Evolutionary conservation across 1,284 basidiomycete genomes (phyloP).

Genomic region (Meira nashicola): DNA sequence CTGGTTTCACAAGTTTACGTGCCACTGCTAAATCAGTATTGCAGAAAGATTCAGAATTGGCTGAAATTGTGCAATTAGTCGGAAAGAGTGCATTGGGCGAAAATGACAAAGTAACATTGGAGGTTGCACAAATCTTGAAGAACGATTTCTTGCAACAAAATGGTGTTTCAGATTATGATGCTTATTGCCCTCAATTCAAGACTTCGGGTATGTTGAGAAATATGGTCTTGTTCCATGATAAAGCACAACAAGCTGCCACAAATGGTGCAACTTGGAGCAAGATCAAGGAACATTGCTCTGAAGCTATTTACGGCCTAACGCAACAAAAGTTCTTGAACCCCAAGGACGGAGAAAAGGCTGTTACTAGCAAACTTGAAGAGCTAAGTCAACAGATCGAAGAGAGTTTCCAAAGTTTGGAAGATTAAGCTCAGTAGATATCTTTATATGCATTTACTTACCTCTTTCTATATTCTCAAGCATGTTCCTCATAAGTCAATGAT

Average conservation of each 20-base stretch:
- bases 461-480: too few species aligned
- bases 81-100: slow-evolving; percentile 97
- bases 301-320: slow-evolving; percentile 90
- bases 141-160: slow-evolving; percentile 98
- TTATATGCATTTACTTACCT: too few species aligned
- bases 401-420: slow-evolving; percentile 47
- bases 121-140: slow-evolving; percentile 90
- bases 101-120: slow-evolving; percentile 95
- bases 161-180: slow-evolving; percentile 95
- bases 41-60: slow-evolving; percentile 96
- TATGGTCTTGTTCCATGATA: slow-evolving; percentile 90
- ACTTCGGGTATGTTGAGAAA: slow-evolving; percentile 88
- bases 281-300: slow-evolving; percentile 79
- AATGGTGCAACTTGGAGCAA: slow-evolving; percentile 78
- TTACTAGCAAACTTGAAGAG: slow-evolving; percentile 43
- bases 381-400: slow-evolving; percentile 48
- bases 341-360: slow-evolving; percentile 50
- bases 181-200: slow-evolving; percentile 80
- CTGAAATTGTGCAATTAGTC: slow-evolving; percentile 97
- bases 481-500: too few species aligned
- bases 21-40: slow-evolving; percentile 90
- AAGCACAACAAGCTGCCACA: slow-evolving; percentile 72
- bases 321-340: slow-evolving; percentile 93
- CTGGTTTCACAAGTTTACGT: slow-evolving; percentile 88
- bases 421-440: slow-evolving; percentile 18